phyloP scores from a whole-genome alignment of 139 green algal genomes.

The Coelastrella sp. region DNA sequence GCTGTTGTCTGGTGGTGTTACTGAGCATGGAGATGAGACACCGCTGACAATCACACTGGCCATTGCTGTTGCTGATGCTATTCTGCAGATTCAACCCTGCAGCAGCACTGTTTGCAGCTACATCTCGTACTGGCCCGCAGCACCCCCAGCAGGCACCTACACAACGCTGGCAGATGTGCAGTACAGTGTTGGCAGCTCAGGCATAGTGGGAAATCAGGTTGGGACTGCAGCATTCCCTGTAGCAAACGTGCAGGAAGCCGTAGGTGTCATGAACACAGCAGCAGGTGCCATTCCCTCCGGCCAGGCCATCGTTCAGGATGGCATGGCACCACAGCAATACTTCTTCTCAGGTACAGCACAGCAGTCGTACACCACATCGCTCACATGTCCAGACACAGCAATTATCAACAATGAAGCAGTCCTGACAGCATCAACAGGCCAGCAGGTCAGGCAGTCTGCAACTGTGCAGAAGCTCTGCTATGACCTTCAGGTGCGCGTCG shows the following conservation, averaged over 20 bases:
- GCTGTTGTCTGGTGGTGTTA: no score
- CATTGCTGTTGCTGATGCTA: not conserved
- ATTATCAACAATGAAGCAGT: slow-evolving; percentile 37
- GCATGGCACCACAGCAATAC: slow-evolving; percentile 25
- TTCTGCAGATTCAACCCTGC: slow-evolving; percentile 42
- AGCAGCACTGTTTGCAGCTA: slow-evolving; percentile 40
- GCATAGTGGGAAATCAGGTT: not conserved
- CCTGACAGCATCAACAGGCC: slow-evolving; percentile 34
- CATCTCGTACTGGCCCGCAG: slow-evolving; percentile 16
- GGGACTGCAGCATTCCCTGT: slow-evolving; percentile 6
- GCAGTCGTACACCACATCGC: slow-evolving; percentile 37
- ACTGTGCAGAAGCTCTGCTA: slow-evolving; percentile 51
- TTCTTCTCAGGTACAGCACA: slow-evolving; percentile 22
- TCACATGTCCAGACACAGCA: slow-evolving; percentile 33
- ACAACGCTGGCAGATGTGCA: slow-evolving; percentile 23
- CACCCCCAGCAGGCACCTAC: slow-evolving; percentile 31
- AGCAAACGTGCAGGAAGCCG: not conserved
- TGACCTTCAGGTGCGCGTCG: slow-evolving; percentile 36
- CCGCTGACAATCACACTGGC: not conserved
- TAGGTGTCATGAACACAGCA: slow-evolving; percentile 30
- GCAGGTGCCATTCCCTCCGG: slow-evolving; percentile 11
- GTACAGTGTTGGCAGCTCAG: slow-evolving; percentile 20
- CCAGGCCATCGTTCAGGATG: slow-evolving; percentile 19
- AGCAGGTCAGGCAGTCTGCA: slow-evolving; percentile 40
- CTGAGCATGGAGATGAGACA: no score